Base-by-base conservation (phyloP, 1,284 basidiomycete species). In the Ceratobasidium sp. region DNA sequence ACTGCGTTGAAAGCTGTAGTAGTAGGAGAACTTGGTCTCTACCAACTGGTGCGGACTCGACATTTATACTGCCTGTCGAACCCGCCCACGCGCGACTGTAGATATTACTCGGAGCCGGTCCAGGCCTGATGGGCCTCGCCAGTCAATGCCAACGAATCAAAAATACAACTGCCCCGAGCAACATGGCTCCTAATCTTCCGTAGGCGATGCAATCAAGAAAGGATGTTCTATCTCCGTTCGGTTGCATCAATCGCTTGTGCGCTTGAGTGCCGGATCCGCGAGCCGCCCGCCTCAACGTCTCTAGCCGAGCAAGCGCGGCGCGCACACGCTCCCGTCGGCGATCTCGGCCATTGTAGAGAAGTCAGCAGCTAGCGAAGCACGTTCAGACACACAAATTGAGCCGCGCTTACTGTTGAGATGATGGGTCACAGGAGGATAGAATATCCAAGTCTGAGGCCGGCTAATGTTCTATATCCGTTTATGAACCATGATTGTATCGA, bases 281-380 rank as follows among this genome's bases (percentile, higher is more conserved):
- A 21, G 16, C 41, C 41, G 12, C 8, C 23, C 26, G 23, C 23
- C 55, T 14, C 10, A 41, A 41, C 21, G 5, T 34, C 18, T 41
- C 23, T 34, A 70, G 39, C 55, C 48, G 41, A 41, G 5, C 48
- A 70, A 45, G 65, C 65, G 53, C 28, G 53, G 46, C 65, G 53
- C 48, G 21, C 21, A 43, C 46, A 65, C 26, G 39, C 48, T 41
- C 34, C n/a, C 28, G 18, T 41, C 64, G 64, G 64, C 32, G 9
- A 52, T 43, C 48, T 67, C 64, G 64, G 64, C n/a, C 50, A 41
- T 45, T 2, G 39, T 3, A 21, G 61, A 18, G 12, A 30, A n/a
- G 28, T 46, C 59, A 14, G 30, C 30, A 39, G 34, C 34, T n/a
- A 18, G 16, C 3, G 3, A 21, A 39, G 34, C 6, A 34, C 52